Evolutionary conservation across 2,329 filamentous ascomycete genomes (phyloP).

Genomic region (Microsporum audouinii): DNA sequence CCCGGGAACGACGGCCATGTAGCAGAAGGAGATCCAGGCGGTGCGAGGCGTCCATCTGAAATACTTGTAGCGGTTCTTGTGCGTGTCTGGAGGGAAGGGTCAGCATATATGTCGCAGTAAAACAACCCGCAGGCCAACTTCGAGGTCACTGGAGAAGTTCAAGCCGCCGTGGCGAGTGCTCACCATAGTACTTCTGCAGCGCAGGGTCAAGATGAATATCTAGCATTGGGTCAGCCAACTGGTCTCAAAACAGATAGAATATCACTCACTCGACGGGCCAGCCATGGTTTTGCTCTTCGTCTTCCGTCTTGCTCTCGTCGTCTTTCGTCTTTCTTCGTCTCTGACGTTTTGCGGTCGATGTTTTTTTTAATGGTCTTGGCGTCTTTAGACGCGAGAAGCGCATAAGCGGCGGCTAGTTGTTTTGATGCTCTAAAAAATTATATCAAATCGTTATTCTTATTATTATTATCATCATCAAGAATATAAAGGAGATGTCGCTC

Average conservation of each 20-base stretch:
- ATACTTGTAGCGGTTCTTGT: constrained; percentile 76
- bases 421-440: no score
- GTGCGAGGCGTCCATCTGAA: constrained; percentile 88
- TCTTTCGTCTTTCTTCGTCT: neutral
- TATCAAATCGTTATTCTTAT: no score
- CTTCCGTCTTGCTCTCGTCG: neutral
- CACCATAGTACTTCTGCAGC: constrained; percentile 42
- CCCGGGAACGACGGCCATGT: constrained; percentile 59
- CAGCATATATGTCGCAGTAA: neutral
- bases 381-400: neutral
- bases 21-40: constrained; percentile 66
- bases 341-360: neutral
- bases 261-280: constrained; percentile 9
- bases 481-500: constrained; percentile 59
- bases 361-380: neutral
- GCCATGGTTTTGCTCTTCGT: constrained; percentile 8
- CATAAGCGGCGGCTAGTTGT: neutral
- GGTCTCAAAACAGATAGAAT: neutral
- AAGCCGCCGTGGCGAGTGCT: constrained; percentile 11
- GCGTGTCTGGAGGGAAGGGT: constrained; percentile 55
- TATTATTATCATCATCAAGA: neutral
- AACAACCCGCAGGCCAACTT: neutral
- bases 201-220: constrained; percentile 35
- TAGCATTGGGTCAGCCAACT: constrained; percentile 9
- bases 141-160: neutral